Conservation (phyloP, 768 basidiomycete genomes). For the Tulasnella sp. region DNA sequence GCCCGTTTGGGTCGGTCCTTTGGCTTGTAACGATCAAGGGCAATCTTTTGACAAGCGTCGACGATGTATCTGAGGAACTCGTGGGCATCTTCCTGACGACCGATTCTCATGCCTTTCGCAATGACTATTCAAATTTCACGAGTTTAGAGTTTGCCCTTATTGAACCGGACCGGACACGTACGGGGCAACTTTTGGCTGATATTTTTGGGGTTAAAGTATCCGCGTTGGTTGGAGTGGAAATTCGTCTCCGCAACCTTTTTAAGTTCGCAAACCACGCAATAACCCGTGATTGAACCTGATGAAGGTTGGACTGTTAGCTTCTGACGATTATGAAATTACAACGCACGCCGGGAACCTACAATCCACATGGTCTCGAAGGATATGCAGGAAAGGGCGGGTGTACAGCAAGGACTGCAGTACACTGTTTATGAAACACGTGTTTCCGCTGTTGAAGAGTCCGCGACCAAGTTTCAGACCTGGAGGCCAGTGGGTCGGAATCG, state of each 20-base stretch:
- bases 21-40: slow-evolving; percentile 67
- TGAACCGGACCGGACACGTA: background rate
- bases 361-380: slow-evolving; percentile 55
- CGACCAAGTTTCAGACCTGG: slow-evolving; percentile 46
- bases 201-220: slow-evolving; percentile 59
- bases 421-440: slow-evolving; percentile 96
- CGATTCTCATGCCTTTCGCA: slow-evolving; percentile 85
- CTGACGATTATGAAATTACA: too few species aligned
- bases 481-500: slow-evolving; percentile 27
- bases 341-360: slow-evolving; percentile 54
- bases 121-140: slow-evolving; percentile 58
- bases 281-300: background rate
- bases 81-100: slow-evolving; percentile 97
- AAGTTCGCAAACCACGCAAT: slow-evolving; percentile 14
- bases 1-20: slow-evolving; percentile 71
- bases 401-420: slow-evolving; percentile 91
- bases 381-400: slow-evolving; percentile 79
- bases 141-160: background rate
- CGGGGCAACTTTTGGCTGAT: slow-evolving; percentile 59
- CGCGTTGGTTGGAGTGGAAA: slow-evolving; percentile 37
- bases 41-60: slow-evolving; percentile 86
- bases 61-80: slow-evolving; percentile 95
- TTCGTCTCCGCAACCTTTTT: slow-evolving; percentile 46
- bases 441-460: slow-evolving; percentile 84
- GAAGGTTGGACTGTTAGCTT: background rate